Base-by-base conservation (phyloP, 495 filamentous ascomycete species). In the Polyplosphaeria fusca region DNA sequence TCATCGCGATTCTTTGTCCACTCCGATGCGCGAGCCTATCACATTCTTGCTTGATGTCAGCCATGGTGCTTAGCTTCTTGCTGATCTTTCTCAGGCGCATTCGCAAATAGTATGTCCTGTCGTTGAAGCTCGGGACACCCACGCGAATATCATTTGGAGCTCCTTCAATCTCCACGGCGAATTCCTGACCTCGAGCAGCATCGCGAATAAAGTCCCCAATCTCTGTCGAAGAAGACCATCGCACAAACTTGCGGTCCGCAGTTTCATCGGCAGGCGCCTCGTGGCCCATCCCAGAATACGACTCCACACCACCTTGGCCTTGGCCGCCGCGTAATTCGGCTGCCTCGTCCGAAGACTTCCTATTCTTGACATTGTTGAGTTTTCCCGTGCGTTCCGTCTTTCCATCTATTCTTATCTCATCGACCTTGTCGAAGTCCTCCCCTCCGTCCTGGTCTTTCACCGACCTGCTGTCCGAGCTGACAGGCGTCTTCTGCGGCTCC, bases 121-220 rank as follows among this genome's bases (percentile, higher is more conserved):
- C 91, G 38, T 84, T 79, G 76, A 96, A 97, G 20, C 82, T 86
- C 0, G 92, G 92, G 18, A 96, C 90, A 3, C 79, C 82, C 27
- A 97, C 82, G 11, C 80, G 76, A 70, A 96, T 85, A 65, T 90
- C 82, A 12, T 77, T 58, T 5, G 79, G 71, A 25, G 83, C 79
- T 0, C 87, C 87, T 64, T 93, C 85, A 59, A 97, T 87, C 51
- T 86, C 84, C 20, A 96, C 79, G 20, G 86, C 83, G 67, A 97
- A 97, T 63, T 95, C 88, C 42, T 86, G 77, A 0, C 84, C 86
- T 0, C 89, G 78, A 3, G 91, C 86, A 0, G 92, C 91, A 64
- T 96, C 92, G 3, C 89, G 87, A 57, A 97, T 89, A 70, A 97
- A 97, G 72, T 96, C 91, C 9, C 91, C 92, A 24, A 97, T 84